phyloP scores from a whole-genome alignment of 805 yeast genomes.

The Vanderwaltozyma tropicalis region DNA sequence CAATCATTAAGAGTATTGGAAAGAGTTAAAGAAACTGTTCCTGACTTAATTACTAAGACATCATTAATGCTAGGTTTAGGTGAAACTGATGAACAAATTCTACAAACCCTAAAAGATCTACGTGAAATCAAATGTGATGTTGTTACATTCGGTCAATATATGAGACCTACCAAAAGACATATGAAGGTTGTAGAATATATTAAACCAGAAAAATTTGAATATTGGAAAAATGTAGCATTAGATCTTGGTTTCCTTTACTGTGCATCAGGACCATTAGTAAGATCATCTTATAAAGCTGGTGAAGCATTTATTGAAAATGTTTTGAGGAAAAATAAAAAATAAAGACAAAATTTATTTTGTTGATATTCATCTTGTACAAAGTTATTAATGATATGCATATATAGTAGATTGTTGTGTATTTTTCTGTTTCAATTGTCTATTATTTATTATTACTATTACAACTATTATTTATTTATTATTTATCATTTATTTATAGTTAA shows the following conservation, averaged over 20 bases:
- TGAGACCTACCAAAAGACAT: slow-evolving; percentile 98
- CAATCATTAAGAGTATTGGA: slow-evolving; percentile 72
- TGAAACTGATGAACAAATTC: slow-evolving; percentile 83
- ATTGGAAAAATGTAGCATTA: slow-evolving; percentile 80
- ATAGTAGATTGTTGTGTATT: too few species aligned
- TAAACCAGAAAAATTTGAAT: slow-evolving; percentile 86
- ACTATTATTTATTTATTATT: not conserved
- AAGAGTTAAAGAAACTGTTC: slow-evolving; percentile 70
- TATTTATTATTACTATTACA: not conserved
- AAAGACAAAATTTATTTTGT: too few species aligned
- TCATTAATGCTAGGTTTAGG: slow-evolving; percentile 96
- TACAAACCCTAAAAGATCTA: slow-evolving; percentile 65
- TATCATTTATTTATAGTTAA: not conserved
- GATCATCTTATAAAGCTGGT: slow-evolving; percentile 97
- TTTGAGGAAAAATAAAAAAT: slow-evolving; percentile 50
- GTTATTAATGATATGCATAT: not conserved
- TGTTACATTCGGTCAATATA: slow-evolving; percentile 96
- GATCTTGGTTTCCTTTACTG: slow-evolving; percentile 91
- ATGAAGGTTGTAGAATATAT: slow-evolving; percentile 96
- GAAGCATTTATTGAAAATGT: slow-evolving; percentile 95
- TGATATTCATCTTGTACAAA: not conserved
- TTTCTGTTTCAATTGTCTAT: not conserved
- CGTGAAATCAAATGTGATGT: slow-evolving; percentile 77
- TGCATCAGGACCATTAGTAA: slow-evolving; percentile 93
- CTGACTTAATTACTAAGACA: slow-evolving; percentile 77